These are phyloP conservation scores for Plasmopara halstedii DNA, from an alignment of 352 stramenopile species.

Conservation along the genomic window DNA sequence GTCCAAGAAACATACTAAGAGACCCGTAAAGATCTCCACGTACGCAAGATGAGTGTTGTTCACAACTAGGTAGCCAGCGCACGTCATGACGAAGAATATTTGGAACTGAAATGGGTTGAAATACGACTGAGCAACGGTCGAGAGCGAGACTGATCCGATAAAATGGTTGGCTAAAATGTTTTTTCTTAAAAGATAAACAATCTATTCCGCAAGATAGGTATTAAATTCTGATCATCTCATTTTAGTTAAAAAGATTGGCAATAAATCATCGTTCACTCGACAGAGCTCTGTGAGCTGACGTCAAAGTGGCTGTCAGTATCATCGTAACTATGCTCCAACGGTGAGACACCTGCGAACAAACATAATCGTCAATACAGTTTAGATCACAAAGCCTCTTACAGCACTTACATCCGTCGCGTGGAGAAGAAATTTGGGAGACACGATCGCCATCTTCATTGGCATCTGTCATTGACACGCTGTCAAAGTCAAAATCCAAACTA, in stretches of 20 bases:
- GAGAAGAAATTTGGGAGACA: slow-evolving; percentile 66
- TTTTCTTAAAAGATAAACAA: too few species aligned
- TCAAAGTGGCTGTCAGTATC: slow-evolving; percentile 78
- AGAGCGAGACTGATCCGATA: too few species aligned
- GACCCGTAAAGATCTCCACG: slow-evolving; percentile 50
- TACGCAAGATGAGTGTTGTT: slow-evolving; percentile 43
- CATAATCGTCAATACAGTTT: slow-evolving; percentile 2
- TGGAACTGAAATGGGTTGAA: background rate
- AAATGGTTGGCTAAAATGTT: too few species aligned
- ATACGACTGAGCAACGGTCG: too few species aligned
- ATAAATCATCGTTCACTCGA: slow-evolving; percentile 39
- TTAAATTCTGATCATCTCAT: slow-evolving; percentile 14
- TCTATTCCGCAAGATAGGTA: too few species aligned
- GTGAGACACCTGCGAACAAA: slow-evolving; percentile 51
- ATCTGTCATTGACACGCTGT: slow-evolving; percentile 73
- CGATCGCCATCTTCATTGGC: slow-evolving; percentile 50
- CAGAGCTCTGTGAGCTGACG: slow-evolving; percentile 72
- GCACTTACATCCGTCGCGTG: slow-evolving; percentile 61
- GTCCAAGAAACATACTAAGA: slow-evolving; percentile 36
- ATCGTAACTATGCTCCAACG: slow-evolving; percentile 64
- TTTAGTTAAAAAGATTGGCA: slow-evolving; percentile 4
- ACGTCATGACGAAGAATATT: slow-evolving; percentile 34
- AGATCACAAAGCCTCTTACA: background rate
- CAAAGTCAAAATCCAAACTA: slow-evolving; percentile 68
- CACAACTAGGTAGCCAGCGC: slow-evolving; percentile 59